Evolutionary conservation across 2,329 filamentous ascomycete genomes (phyloP), one percentile per base, ranked within the genome.

Genomic region (Aspergillus brunneoviolaceus): DNA sequence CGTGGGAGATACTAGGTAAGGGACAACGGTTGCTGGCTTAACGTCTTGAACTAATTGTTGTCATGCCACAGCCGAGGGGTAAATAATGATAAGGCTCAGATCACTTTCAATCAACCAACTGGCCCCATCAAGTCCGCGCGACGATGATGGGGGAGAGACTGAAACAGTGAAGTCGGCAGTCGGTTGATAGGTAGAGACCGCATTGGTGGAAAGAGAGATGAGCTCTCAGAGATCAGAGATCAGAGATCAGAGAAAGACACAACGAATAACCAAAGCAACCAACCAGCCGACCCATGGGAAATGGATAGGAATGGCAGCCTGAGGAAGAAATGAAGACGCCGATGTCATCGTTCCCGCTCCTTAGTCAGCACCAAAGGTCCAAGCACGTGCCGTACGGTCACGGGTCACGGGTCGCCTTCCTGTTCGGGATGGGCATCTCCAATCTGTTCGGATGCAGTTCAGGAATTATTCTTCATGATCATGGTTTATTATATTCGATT

Each of bases 401-500:
- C 33, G 14, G 10, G 35, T 65, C 64, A 23, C 33, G 14, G 11
- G 23, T 23, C 33, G 33, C 33, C 14, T 35, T 12, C 33, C 33
- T 35, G 12, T 35, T 35, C 14, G 33, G 33, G 33, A 35, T 11
- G 11, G 11, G 12, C 27, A 29, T 29, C 27, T 29, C 27, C 2
- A 29, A 29, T 9, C 7, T 29, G 27, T 29, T 29, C 7, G 27
- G 27, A 10, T 29, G 27, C 27, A 29, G 27, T 29, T 29, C 27
- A 29, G 27, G 27, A 10, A 29, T 29, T 29, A 29, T 29, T 29
- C 27, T 29, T 29, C 27, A 11, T 39, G 49, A 57, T 49, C 53
- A 85, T 85, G 83, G 79, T 81, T 12, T 81, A 85, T 64, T 89
- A 88, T 71, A 80, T 90, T 67, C 87, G 88, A 62, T 89, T 90